Percentiles rank a stretch among this genome's conserved stretches.
These are phyloP conservation scores for Fusarium goolgardi DNA, from an alignment of 2,329 filamentous ascomycete species.

Conservation along the genomic window DNA sequence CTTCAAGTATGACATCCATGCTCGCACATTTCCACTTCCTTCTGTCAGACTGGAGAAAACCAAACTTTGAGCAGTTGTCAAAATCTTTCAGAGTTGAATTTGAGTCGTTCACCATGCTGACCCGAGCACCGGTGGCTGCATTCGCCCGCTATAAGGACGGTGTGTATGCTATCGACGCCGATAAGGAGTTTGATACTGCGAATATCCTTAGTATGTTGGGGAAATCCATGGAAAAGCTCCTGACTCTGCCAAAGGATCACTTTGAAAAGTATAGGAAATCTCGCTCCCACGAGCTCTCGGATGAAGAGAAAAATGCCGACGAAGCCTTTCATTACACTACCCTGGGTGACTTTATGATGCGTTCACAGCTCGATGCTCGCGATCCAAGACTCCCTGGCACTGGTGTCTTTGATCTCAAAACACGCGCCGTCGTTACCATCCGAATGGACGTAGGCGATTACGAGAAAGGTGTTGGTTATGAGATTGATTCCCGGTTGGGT, in stretches of 20 bases:
- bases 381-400: slow-evolving; percentile 88
- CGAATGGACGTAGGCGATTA: slow-evolving; percentile 84
- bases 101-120: slow-evolving; percentile 77
- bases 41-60: slow-evolving; percentile 81
- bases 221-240: slow-evolving; percentile 94
- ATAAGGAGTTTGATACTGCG: slow-evolving; percentile 88
- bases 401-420: slow-evolving; percentile 97
- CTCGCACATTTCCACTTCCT: slow-evolving; percentile 94
- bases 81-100: slow-evolving; percentile 71
- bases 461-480: slow-evolving; percentile 83
- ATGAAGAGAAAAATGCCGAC: slow-evolving; percentile 76
- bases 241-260: slow-evolving; percentile 83
- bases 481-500: slow-evolving; percentile 81
- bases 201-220: slow-evolving; percentile 93
- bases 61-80: slow-evolving; percentile 76
- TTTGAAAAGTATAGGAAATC: slow-evolving; percentile 85
- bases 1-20: slow-evolving; percentile 92
- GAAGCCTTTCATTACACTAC: slow-evolving; percentile 91
- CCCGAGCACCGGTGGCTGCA: slow-evolving; percentile 78
- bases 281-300: slow-evolving; percentile 74
- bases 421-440: slow-evolving; percentile 88
- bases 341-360: slow-evolving; percentile 88
- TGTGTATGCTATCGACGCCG: slow-evolving; percentile 92
- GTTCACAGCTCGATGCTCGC: slow-evolving; percentile 92
- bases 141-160: slow-evolving; percentile 87